Percentiles rank a stretch among this genome's conserved stretches.
These are phyloP conservation scores for Russula brevipes DNA, from an alignment of 768 basidiomycete species.

Conservation along the genomic window DNA sequence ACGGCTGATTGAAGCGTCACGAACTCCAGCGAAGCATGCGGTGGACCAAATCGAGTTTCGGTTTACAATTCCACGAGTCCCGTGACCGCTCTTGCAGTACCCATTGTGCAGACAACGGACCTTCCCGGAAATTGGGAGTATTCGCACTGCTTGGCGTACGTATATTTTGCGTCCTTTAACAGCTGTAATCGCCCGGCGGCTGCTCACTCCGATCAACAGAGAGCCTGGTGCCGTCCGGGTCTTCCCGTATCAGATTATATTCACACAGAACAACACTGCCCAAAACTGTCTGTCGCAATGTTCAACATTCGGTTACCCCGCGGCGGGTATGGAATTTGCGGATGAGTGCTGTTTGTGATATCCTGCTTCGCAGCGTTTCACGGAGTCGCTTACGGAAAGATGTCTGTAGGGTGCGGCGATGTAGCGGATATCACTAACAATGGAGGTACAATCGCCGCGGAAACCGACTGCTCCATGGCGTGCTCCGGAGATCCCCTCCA, in stretches of 20 bases:
- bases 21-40: constrained; percentile 54
- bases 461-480: constrained; percentile 41
- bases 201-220: constrained; percentile 32
- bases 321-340: constrained; percentile 63
- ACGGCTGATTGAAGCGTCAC: constrained; percentile 15
- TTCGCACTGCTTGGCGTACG: constrained; percentile 62
- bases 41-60: constrained; percentile 64
- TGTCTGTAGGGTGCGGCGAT: constrained; percentile 62
- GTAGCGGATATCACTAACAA: constrained; percentile 43
- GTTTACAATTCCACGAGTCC: constrained; percentile 52
- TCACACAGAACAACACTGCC: constrained; percentile 58
- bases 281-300: constrained; percentile 64
- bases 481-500: constrained; percentile 69
- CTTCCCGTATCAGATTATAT: constrained; percentile 59
- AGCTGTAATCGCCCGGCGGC: too few species aligned
- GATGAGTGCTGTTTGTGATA: constrained; percentile 63
- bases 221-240: constrained; percentile 43
- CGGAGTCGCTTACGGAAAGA: background rate
- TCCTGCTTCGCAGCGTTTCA: background rate
- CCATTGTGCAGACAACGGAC: constrained; percentile 46
- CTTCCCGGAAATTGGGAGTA: constrained; percentile 66
- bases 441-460: constrained; percentile 32
- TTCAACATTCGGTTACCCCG: constrained; percentile 64
- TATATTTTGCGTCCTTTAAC: background rate
- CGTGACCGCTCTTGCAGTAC: constrained; percentile 54